phyloP scores from a whole-genome alignment of 352 stramenopile species.

The Phytopythium chamaehyphon region DNA sequence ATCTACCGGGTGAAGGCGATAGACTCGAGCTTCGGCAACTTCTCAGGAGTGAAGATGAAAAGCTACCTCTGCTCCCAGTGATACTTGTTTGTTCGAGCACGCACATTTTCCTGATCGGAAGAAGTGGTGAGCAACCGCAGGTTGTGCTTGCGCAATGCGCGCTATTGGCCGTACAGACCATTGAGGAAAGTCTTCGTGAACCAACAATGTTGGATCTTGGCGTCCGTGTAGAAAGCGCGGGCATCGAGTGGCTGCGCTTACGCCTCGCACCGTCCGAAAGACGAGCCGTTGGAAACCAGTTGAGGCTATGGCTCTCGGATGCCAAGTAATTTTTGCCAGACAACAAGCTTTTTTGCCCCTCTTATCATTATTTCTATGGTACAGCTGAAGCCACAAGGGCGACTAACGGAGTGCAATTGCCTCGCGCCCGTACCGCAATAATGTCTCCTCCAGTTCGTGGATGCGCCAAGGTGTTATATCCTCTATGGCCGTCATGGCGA shows the following conservation, averaged over 20 bases:
- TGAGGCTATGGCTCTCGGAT: constrained; percentile 50
- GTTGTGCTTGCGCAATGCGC: constrained; percentile 38
- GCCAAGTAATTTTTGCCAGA: too few relatives aligned
- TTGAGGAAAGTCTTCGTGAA: constrained; percentile 69
- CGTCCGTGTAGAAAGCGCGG: constrained; percentile 20
- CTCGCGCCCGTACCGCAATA: too few relatives aligned
- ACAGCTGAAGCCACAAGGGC: too few relatives aligned
- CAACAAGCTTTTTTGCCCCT: too few relatives aligned
- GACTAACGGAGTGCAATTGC: too few relatives aligned
- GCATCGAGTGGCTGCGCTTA: constrained; percentile 56
- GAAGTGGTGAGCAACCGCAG: constrained; percentile 29
- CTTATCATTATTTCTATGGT: too few relatives aligned
- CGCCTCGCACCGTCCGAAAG: constrained; percentile 47
- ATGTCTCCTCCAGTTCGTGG: too few relatives aligned
- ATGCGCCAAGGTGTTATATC: neutral
- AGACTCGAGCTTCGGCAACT: constrained; percentile 17
- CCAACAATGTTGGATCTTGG: constrained; percentile 61
- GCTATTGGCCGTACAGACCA: constrained; percentile 44
- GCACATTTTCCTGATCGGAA: constrained; percentile 56
- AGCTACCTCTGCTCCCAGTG: constrained; percentile 25
- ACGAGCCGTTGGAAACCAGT: constrained; percentile 51
- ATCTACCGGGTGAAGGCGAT: constrained; percentile 11
- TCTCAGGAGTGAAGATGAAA: constrained; percentile 27
- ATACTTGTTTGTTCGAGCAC: constrained; percentile 45
- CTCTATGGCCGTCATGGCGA: constrained; percentile 9